These are phyloP conservation scores for Magnolia kwangsiensis DNA, from an alignment of 164 flowering plant genomes.

Conservation along the genomic window DNA sequence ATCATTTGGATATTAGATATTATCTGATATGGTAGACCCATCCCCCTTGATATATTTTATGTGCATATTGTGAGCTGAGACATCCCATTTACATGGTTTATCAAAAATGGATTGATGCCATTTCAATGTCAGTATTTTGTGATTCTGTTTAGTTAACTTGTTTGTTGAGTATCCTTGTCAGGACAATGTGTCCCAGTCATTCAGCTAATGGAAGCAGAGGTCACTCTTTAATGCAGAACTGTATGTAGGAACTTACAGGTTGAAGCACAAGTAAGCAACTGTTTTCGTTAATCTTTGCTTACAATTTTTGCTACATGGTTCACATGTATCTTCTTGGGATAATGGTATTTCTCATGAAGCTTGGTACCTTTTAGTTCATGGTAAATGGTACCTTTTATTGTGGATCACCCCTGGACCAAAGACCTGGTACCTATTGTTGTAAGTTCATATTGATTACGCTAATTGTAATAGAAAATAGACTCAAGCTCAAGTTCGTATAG, in stretches of 20 bases:
- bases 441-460: no score
- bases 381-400: no score
- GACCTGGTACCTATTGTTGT: no score
- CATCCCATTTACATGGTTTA: not conserved
- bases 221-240: conserved; percentile 83
- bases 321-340: no score
- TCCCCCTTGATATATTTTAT: no score
- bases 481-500: no score
- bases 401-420: no score
- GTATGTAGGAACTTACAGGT: conserved; percentile 64
- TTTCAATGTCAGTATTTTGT: no score
- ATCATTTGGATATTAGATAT: not conserved
- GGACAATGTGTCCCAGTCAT: conserved; percentile 27
- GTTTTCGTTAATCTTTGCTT: not conserved
- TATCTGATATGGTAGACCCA: no score
- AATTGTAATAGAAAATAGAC: no score
- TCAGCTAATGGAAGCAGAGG: conserved; percentile 78
- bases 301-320: not conserved
- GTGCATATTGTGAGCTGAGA: not conserved
- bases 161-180: conserved; percentile 10
- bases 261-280: conserved; percentile 73
- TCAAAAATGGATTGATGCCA: not conserved
- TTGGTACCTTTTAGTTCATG: no score
- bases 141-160: not conserved
- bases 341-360: no score